phyloP scores from a whole-genome alignment of 2,329 filamentous ascomycete species.

The Neopestalotiopsis sp. region DNA sequence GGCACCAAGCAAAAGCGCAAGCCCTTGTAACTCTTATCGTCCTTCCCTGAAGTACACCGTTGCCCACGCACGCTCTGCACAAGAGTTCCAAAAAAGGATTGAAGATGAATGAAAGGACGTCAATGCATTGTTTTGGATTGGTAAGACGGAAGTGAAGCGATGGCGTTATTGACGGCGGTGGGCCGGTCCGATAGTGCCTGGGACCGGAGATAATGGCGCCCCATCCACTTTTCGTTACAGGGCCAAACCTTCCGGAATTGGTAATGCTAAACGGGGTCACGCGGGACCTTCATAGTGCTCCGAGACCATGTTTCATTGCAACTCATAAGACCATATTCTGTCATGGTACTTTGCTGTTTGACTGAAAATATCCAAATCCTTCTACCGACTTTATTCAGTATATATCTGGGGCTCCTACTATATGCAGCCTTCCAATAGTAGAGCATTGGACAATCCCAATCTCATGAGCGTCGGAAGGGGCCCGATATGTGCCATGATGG shows the following conservation, averaged over 20 bases:
- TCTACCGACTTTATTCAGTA: too few relatives aligned
- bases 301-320: too few relatives aligned
- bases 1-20: background rate
- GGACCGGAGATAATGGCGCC: constrained; percentile 27
- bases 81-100: background rate
- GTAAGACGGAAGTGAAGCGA: background rate
- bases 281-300: too few relatives aligned
- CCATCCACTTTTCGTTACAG: constrained; percentile 18
- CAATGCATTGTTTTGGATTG: background rate
- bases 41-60: background rate
- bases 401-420: too few relatives aligned
- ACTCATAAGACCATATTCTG: too few relatives aligned
- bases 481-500: too few relatives aligned
- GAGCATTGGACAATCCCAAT: too few relatives aligned
- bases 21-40: background rate
- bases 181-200: constrained; percentile 17
- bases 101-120: too few relatives aligned
- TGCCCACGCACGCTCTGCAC: background rate
- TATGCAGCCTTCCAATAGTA: too few relatives aligned
- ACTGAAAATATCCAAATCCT: too few relatives aligned
- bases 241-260: constrained; percentile 6
- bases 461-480: too few relatives aligned
- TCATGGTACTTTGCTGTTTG: too few relatives aligned
- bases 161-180: constrained; percentile 20
- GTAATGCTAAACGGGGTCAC: background rate